Conservation (phyloP, 352 stramenopile species). For the Pythium aphanidermatum region DNA sequence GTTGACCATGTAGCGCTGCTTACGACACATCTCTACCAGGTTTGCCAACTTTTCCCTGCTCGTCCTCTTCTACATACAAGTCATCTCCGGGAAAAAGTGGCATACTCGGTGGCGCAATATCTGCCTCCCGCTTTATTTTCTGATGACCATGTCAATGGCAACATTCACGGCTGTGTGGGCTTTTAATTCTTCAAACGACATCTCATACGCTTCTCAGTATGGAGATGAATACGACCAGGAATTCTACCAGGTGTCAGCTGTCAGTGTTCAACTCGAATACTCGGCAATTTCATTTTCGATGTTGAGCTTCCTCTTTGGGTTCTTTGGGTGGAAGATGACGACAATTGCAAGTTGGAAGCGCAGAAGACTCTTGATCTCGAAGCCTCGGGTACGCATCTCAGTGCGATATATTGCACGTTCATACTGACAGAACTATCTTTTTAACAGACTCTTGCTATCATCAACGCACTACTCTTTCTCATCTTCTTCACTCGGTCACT, state of each 20-base stretch:
- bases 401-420: constrained; percentile 1
- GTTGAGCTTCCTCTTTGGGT: constrained; percentile 72
- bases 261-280: constrained; percentile 79
- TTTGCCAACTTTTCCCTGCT: constrained; percentile 88
- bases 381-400: constrained; percentile 43
- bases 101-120: constrained; percentile 64
- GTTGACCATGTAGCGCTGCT: neutral
- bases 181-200: constrained; percentile 81
- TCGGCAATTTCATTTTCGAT: constrained; percentile 77
- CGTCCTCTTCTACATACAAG: constrained; percentile 86
- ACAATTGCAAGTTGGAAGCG: constrained; percentile 76
- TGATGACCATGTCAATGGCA: constrained; percentile 76
- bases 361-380: constrained; percentile 63
- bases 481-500: constrained; percentile 81
- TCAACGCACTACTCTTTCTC: constrained; percentile 72
- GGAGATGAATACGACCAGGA: constrained; percentile 82
- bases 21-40: too few species aligned
- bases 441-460: constrained; percentile 60
- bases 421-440: constrained; percentile 1
- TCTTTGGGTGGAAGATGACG: constrained; percentile 82
- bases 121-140: constrained; percentile 77
- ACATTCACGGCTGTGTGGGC: constrained; percentile 84
- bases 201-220: constrained; percentile 51
- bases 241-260: constrained; percentile 71
- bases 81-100: constrained; percentile 75